phyloP scores from a whole-genome alignment of 345 rosid species.

The Hibiscus syriacus region DNA sequence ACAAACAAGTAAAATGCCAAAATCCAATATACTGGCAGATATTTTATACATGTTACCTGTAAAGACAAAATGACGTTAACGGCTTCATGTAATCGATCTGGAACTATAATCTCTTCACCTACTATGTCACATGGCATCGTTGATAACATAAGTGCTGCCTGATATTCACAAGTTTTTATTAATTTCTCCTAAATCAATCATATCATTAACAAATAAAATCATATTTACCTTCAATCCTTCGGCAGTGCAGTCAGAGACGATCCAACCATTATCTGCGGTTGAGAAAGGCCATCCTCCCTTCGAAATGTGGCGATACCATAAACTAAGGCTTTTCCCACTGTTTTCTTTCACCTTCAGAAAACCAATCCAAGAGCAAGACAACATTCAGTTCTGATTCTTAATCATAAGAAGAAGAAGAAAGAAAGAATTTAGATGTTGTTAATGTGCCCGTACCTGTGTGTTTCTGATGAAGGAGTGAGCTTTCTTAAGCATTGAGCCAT shows the following conservation, averaged over 20 bases:
- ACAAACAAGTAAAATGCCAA: no score
- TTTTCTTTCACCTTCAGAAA: conserved; percentile 26
- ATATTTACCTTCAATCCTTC: conserved; percentile 51
- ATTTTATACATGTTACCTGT: conserved; percentile 41
- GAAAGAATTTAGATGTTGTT: background rate
- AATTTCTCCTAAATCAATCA: background rate
- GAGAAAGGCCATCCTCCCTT: conserved; percentile 83
- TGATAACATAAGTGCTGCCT: conserved; percentile 52
- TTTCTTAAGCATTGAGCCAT: conserved; percentile 43
- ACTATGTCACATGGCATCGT: conserved; percentile 27
- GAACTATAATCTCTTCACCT: conserved; percentile 34
- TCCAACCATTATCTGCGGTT: conserved; percentile 58
- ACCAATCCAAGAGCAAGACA: background rate
- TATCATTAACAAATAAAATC: background rate
- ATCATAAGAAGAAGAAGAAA: background rate
- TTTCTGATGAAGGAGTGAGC: conserved; percentile 49
- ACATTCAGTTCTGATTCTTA: background rate
- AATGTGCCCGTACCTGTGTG: conserved; percentile 32
- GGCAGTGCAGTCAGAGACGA: conserved; percentile 53
- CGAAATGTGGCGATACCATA: conserved; percentile 49
- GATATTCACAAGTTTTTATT: background rate
- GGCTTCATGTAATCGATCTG: conserved; percentile 38
- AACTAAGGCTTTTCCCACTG: conserved; percentile 17
- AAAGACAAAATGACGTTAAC: conserved; percentile 47
- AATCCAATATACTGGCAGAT: no score